Evolutionary conservation across 257 asterid genomes (phyloP), one percentile per base, ranked within the genome.

Genomic region (Ligustrum vulgare): DNA sequence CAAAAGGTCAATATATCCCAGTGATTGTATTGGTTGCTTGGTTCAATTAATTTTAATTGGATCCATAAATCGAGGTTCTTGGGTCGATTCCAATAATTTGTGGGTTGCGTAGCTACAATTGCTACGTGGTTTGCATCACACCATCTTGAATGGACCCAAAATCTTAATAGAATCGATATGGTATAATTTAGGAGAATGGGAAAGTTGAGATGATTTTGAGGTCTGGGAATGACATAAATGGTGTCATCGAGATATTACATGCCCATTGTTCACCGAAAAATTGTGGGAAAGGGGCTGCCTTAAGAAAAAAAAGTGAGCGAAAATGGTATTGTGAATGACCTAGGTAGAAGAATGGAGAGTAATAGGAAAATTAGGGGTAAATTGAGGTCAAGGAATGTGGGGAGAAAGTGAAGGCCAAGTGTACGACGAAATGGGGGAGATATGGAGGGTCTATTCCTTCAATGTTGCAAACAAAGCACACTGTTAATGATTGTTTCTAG

Each of bases 351-450:
- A 41, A 69, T 0, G 65, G 84, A 66, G 37, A 76, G 28, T 70
- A 75, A 20, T 73, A 67, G 80, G 54, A 68, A 41, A 33, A 51
- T 1, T 54, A 72, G 77, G 54, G 25, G 66, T 7, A 72, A 35
- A 8, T 8, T 3, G 34, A 74, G 75, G 62, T 45, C 32, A 0
- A 72, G 47, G 12, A 71, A 71, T 34, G 78, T 6, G 37, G 22
- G 64, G 79, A 79, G 77, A 73, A 62, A 23, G 76, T 67, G 91
- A 78, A 84, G 75, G 81, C 91, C 69, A 89, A 70, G 70, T 84
- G 99, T 84, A 89, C 91, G 91, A 89, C 75, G 85, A 94, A 94
- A 92, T 94, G 98, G 93, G 83, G 36, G 63, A 88, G 79, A 74
- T 94, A 94, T 54, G 94, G 96, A 3, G 96, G 97, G 16, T 82